These are phyloP conservation scores for Saururus chinensis DNA, from an alignment of 164 flowering plant species.

Conservation along the genomic window DNA sequence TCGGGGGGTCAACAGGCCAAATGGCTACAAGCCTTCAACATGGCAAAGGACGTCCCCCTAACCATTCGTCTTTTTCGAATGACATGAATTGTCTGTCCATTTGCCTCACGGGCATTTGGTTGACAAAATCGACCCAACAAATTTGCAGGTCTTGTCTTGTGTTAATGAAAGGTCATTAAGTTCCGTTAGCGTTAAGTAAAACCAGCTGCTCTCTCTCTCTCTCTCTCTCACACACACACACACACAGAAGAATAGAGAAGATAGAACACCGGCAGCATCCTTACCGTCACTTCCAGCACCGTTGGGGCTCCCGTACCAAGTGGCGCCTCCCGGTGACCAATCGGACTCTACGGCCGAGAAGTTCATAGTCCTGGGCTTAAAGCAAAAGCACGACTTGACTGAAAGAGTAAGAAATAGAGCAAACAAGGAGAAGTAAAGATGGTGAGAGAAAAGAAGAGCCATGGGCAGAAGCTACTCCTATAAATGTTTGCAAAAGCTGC, in stretches of 20 bases:
- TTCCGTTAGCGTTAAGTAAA: too few species aligned
- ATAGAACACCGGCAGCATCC: not conserved
- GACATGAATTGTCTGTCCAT: too few species aligned
- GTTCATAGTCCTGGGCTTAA: slow-evolving; percentile 10
- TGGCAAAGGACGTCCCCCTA: too few species aligned
- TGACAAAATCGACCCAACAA: too few species aligned
- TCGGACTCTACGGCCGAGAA: slow-evolving; percentile 3
- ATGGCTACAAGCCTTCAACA: too few species aligned
- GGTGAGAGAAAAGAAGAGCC: slow-evolving; percentile 4
- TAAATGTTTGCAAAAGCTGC: too few species aligned
- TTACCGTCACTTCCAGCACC: slow-evolving; percentile 41
- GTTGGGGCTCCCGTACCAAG: slow-evolving; percentile 37
- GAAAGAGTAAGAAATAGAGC: not conserved
- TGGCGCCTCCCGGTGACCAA: slow-evolving; percentile 35
- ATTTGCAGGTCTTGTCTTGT: too few species aligned
- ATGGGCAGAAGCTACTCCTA: not conserved
- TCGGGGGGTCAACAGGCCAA: too few species aligned
- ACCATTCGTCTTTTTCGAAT: too few species aligned
- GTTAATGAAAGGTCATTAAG: too few species aligned
- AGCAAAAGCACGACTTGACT: slow-evolving; percentile 8
- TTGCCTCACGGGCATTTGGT: too few species aligned
- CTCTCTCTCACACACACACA: not conserved
- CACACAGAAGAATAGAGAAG: not conserved
- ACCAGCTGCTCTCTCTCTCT: too few species aligned
- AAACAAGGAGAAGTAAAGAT: not conserved